Evolutionary conservation across 805 yeast genomes (phyloP), one percentile per base, ranked within the genome.

Genomic region (Starmera pachycereana): DNA sequence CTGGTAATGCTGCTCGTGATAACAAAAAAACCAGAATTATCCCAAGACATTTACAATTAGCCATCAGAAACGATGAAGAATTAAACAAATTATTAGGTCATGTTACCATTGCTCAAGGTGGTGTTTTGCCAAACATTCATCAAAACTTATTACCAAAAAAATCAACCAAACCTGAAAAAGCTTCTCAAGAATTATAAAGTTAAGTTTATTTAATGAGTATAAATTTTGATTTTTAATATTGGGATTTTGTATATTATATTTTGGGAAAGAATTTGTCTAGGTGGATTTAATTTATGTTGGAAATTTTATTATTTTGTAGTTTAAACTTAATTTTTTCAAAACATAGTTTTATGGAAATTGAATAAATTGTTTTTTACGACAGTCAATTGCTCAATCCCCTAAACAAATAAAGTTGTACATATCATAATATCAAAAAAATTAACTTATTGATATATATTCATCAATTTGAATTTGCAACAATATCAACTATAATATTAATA

Each of bases 1-100:
- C 97, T 49, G 97, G 97, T 76, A 87, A 87, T 72, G 97, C 97
- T 56, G 97, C 97, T 47, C 85, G 96, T 76, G 97, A 90, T 71
- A 88, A 86, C 89, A 90, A 90, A 80, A 92, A 90, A 79, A 81
- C 96, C 61, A 89, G 97, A 82, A 89, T 89, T 58, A 87, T 88
- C 59, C 97, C 97, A 73, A 90, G 97, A 78, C 97, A 89, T 71
- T 79, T 89, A 71, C 96, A 89, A 72, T 78, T 89, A 59, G 97
- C 97, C 68, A 89, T 89, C 76, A 86, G 97, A 78, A 90, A 89
- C 65, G 97, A 90, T 77, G 97, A 90, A 72, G 97, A 90, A 72
- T 78, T 90, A 69, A 89, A 90, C 85, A 88, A 85, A 69, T 78
- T 89, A 58, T 76, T 90, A 52, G 79, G 81, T 50, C 87, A 87